Conservation (phyloP, 306 rosid genomes). For the Ceratonia siliqua region DNA sequence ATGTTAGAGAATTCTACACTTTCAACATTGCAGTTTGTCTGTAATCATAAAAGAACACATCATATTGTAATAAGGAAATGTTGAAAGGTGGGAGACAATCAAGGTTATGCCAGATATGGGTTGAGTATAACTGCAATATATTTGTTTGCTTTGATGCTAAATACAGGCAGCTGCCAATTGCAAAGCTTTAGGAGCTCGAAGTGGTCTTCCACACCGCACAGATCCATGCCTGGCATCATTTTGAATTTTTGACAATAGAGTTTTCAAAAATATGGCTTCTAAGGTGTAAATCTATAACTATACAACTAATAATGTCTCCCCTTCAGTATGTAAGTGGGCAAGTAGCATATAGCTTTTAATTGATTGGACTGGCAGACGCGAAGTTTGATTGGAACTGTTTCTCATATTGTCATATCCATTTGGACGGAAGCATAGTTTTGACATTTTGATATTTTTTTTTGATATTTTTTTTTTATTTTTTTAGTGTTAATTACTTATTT, state of each 20-base stretch:
- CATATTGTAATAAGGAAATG: not conserved
- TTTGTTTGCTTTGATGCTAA: slow-evolving; percentile 17
- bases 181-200: slow-evolving; percentile 81
- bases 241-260: slow-evolving; percentile 28
- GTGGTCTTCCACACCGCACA: slow-evolving; percentile 69
- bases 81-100: not conserved
- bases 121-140: not conserved
- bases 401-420: no score
- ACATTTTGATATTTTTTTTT: no score
- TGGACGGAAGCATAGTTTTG: no score
- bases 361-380: no score
- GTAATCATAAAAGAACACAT: not conserved
- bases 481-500: no score
- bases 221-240: slow-evolving; percentile 62
- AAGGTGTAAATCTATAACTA: no score
- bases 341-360: no score
- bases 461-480: no score
- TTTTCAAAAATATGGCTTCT: no score
- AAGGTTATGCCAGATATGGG: not conserved
- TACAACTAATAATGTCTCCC: no score
- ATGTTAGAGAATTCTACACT: not conserved
- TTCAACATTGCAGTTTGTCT: not conserved
- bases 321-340: no score
- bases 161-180: slow-evolving; percentile 86
- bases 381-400: no score